Percentiles rank a stretch among this genome's conserved stretches.
Conservation (phyloP, 1,139 yeast genomes). For the Zhuliangozyma blackwelliae region DNA sequence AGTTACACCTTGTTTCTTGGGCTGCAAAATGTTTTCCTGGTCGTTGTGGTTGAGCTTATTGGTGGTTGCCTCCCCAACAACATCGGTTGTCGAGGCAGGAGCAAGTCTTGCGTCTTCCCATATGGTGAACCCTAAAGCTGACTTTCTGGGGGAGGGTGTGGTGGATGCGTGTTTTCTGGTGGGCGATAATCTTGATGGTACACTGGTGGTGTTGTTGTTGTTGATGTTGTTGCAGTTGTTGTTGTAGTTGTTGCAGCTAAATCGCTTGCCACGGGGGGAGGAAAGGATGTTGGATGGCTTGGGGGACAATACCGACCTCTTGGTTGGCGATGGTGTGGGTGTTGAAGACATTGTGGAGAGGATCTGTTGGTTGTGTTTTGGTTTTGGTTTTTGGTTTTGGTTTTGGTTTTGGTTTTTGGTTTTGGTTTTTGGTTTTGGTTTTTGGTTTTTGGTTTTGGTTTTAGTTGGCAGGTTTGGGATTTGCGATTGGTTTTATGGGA, state of each 20-base stretch:
- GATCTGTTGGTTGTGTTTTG: no score
- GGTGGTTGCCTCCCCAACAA: conserved; percentile 9
- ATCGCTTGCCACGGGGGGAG: conserved; percentile 21
- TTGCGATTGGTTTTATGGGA: no score
- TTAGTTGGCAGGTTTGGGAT: no score
- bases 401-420: no score
- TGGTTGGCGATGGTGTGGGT: conserved; percentile 23
- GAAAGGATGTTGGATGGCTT: conserved; percentile 24
- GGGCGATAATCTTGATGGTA: conserved; percentile 7
- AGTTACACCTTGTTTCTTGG: conserved; percentile 16
- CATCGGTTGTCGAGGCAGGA: conserved; percentile 5
- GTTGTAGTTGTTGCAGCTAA: conserved; percentile 2
- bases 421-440: no score
- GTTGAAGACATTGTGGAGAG: conserved; percentile 18
- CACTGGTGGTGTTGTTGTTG: no score
- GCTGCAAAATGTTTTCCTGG: conserved; percentile 46
- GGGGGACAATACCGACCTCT: conserved; percentile 31
- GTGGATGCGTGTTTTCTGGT: conserved; percentile 6
- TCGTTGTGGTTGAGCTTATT: conserved; percentile 30
- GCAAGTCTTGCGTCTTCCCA: conserved; percentile 28
- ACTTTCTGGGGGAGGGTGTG: conserved; percentile 14
- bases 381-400: no score
- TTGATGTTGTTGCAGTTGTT: no score
- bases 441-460: no score
- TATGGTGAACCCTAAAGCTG: conserved; percentile 26